phyloP scores from a whole-genome alignment of 2,329 filamentous ascomycete species.

The Colletotrichum sojae region DNA sequence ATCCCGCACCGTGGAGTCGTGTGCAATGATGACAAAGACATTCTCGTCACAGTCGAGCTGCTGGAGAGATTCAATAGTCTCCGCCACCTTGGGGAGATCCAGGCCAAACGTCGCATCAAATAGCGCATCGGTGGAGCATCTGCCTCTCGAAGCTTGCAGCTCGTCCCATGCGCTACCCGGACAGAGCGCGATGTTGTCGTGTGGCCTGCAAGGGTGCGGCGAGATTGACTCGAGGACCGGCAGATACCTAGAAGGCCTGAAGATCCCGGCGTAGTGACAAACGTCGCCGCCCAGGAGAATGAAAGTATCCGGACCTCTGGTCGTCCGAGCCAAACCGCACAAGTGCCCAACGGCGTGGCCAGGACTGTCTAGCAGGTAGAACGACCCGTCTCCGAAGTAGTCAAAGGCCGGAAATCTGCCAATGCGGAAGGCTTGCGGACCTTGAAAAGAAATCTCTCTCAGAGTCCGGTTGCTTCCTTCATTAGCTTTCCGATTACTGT shows the following conservation, averaged over 20 bases:
- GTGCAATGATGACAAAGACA: constrained; percentile 45
- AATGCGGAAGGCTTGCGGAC: constrained; percentile 47
- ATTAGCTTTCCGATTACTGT: too few relatives aligned
- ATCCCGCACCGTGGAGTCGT: constrained; percentile 43
- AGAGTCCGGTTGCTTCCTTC: constrained; percentile 45
- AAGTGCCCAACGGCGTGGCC: constrained; percentile 59
- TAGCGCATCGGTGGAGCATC: constrained; percentile 43
- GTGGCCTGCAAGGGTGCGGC: constrained; percentile 42
- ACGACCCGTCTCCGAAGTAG: constrained; percentile 58
- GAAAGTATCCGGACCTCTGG: constrained; percentile 51
- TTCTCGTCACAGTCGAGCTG: constrained; percentile 44
- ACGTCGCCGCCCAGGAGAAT: constrained; percentile 59
- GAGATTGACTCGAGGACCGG: constrained; percentile 51
- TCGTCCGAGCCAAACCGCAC: constrained; percentile 57
- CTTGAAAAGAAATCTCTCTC: constrained; percentile 47
- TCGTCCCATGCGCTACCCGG: constrained; percentile 43
- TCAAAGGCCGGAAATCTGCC: constrained; percentile 55
- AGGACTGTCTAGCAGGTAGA: constrained; percentile 58
- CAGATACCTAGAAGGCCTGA: constrained; percentile 52
- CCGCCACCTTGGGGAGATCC: constrained; percentile 43
- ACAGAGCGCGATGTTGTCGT: constrained; percentile 32
- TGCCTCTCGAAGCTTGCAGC: constrained; percentile 43
- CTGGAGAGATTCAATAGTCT: constrained; percentile 41
- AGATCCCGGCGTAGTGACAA: constrained; percentile 56
- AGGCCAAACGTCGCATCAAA: constrained; percentile 45